Evolutionary conservation across 2,329 filamentous ascomycete species (phyloP).

Genomic region (Teratosphaeria zuluensis): DNA sequence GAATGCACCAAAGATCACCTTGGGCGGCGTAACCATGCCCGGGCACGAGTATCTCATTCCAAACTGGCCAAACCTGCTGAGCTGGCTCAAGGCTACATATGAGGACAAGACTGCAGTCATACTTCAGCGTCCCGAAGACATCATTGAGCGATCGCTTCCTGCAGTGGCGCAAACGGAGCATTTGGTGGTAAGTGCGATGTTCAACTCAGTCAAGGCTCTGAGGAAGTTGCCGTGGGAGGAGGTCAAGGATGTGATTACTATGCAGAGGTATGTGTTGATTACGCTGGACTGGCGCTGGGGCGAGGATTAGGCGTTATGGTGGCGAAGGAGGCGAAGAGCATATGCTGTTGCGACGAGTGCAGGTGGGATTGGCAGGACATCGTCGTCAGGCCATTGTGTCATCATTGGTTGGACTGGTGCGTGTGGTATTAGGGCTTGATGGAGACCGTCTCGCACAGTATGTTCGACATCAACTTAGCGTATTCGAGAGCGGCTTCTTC

Average conservation of each 20-base stretch:
- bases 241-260: background rate
- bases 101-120: too few relatives aligned
- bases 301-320: background rate
- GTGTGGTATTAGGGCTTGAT: background rate
- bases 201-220: too few relatives aligned
- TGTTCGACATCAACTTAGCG: background rate
- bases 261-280: background rate
- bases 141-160: too few relatives aligned
- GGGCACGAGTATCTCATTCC: too few relatives aligned
- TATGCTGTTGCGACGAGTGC: background rate
- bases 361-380: background rate
- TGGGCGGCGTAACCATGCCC: too few relatives aligned
- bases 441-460: background rate
- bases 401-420: background rate
- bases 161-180: too few relatives aligned
- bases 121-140: too few relatives aligned
- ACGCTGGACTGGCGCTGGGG: background rate
- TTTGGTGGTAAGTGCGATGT: too few relatives aligned
- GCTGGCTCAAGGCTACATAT: too few relatives aligned
- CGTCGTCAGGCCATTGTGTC: background rate
- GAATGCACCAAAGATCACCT: too few relatives aligned
- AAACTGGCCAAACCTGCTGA: too few relatives aligned
- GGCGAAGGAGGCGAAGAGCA: background rate
- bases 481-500: background rate
- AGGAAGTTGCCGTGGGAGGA: too few relatives aligned